Evolutionary conservation across 164 flowering plant genomes (phyloP), one percentile per base, ranked within the genome.

Genomic region (Magnolia kwangsiensis): DNA sequence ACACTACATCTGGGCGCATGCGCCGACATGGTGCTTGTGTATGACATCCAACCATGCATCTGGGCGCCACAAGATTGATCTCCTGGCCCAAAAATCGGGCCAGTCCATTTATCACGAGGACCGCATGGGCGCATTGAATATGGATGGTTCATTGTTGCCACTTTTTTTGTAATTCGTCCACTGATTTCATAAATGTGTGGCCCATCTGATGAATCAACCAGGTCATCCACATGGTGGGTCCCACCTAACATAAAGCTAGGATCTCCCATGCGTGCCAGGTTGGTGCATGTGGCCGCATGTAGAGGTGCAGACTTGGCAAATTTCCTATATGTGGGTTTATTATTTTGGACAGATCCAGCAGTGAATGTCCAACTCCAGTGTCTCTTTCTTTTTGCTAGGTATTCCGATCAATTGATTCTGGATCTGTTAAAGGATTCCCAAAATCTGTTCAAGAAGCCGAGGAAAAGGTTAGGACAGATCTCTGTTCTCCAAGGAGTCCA

Each of bases 341-440:
- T 65, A 11, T 66, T 20, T 65, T 23, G 45, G 20, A 19, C 5
- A 51, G 23, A 49, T 21, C 67, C 20, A 51, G 55, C 11, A 14
- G 45, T 5, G 45, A 37, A 37, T 37, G 19, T 49, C 10, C 20
- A 19, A 61, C 27, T 50, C 16, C 37, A 64, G 16, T 63, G 68
- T 24, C 49, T 81, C 18, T 63, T 63, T 49, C 59, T 9, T 77
- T 80, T 69, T 74, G n/a, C 51, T 73, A 90, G 95, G 84, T 92
- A 1, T 92, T 92, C 74, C 84, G 93, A 49, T 92, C 97, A 45
- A 92, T 92, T 71, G 97, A 92, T 85, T 92, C 97, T 50, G 95
- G 92, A 76, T 92, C 95, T 24, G 87, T 91, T 31, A 88, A 81
- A 78, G 93, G 92, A 74, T 92, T 92, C 72, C 97, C 97, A 11